phyloP scores from a whole-genome alignment of 164 flowering plant genomes.

The Macadamia integrifolia region DNA sequence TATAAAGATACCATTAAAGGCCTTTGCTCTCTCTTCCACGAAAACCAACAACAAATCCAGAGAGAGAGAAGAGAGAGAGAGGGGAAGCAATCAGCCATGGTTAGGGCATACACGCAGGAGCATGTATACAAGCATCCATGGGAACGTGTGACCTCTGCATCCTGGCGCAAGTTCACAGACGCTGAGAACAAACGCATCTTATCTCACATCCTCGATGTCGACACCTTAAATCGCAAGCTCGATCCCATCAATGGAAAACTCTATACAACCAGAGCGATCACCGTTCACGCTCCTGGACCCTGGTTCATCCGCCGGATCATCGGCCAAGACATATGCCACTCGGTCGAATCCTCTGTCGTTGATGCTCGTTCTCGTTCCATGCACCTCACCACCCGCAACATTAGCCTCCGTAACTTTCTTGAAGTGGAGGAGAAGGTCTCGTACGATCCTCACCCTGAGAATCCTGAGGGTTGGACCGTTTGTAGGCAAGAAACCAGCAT shows the following conservation, averaged over 20 bases:
- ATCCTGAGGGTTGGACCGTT: slow-evolving; percentile 73
- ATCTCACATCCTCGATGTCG: slow-evolving; percentile 83
- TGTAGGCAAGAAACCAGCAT: slow-evolving; percentile 85
- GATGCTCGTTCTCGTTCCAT: slow-evolving; percentile 61
- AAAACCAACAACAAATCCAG: too few relatives aligned
- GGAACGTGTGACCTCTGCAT: slow-evolving; percentile 90
- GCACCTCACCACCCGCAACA: slow-evolving; percentile 72
- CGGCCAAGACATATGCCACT: slow-evolving; percentile 91
- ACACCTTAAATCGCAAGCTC: slow-evolving; percentile 67
- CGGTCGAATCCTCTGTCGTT: slow-evolving; percentile 82
- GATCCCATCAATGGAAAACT: slow-evolving; percentile 66
- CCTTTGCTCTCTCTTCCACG: too few relatives aligned
- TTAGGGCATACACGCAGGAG: slow-evolving; percentile 80
- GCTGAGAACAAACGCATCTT: slow-evolving; percentile 73
- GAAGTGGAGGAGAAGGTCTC: slow-evolving; percentile 84
- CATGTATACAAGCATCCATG: slow-evolving; percentile 92
- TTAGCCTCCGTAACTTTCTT: slow-evolving; percentile 68
- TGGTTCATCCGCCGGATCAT: slow-evolving; percentile 75
- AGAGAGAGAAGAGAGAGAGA: too few relatives aligned
- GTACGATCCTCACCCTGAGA: slow-evolving; percentile 85
- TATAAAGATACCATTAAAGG: too few relatives aligned
- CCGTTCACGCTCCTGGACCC: slow-evolving; percentile 91
- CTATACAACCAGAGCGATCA: slow-evolving; percentile 77
- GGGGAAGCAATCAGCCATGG: slow-evolving; percentile 35
- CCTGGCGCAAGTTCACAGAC: slow-evolving; percentile 93